Percentiles rank a stretch among this genome's conserved stretches.
Evolutionary conservation across 2,329 filamentous ascomycete species (phyloP).

Genomic region (Fusarium acutatum): DNA sequence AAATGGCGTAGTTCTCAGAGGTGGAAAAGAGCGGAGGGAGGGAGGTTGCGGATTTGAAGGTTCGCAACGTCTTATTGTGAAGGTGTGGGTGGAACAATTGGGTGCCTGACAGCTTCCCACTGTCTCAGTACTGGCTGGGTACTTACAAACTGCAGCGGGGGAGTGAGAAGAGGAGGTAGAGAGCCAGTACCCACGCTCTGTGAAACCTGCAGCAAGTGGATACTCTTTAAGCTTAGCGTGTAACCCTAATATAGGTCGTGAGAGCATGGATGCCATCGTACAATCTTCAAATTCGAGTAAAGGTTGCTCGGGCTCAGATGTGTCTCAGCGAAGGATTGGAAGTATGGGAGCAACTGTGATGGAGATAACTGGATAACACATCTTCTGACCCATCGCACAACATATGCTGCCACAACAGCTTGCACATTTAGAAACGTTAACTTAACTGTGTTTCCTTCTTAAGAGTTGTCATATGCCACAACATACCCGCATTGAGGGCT

Average conservation of each 20-base stretch:
- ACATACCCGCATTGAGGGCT: not conserved
- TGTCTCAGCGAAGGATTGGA: not conserved
- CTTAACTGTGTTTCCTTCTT: not conserved
- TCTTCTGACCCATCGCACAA: not conserved
- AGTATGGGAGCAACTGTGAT: not conserved
- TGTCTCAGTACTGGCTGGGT: not conserved
- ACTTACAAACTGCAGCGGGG: not conserved
- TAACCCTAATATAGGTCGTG: not conserved
- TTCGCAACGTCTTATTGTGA: not conserved
- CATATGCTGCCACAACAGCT: too few species aligned
- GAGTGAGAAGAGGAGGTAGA: not conserved
- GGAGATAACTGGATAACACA: not conserved
- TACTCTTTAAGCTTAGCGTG: not conserved
- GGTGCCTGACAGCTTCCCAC: not conserved
- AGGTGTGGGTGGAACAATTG: not conserved
- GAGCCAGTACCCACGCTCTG: too few species aligned
- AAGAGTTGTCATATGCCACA: not conserved
- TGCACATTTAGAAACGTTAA: not conserved
- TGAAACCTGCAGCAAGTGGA: not conserved
- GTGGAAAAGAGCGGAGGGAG: not conserved
- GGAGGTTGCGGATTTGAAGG: not conserved
- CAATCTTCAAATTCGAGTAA: not conserved
- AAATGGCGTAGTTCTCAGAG: not conserved
- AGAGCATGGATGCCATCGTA: not conserved
- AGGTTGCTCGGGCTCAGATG: not conserved